phyloP scores from a whole-genome alignment of 305 asterid species.

The Rubia tinctorum region DNA sequence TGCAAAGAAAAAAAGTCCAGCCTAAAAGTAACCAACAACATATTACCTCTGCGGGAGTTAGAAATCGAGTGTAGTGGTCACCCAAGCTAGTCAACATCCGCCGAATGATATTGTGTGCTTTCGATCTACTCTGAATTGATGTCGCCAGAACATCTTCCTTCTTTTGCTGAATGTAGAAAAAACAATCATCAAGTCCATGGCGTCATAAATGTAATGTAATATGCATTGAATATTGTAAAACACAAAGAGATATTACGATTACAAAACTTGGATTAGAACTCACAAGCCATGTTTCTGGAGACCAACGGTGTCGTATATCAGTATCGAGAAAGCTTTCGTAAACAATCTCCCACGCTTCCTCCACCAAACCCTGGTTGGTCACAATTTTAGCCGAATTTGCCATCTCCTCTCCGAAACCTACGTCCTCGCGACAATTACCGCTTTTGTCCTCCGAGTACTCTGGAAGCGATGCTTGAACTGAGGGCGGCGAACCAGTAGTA shows the following conservation, averaged over 20 bases:
- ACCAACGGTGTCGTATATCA: slow-evolving; percentile 67
- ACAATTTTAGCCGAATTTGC: slow-evolving; percentile 28
- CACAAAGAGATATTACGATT: background rate
- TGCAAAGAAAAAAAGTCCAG: background rate
- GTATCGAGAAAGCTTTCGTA: slow-evolving; percentile 78
- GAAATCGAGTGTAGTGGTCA: slow-evolving; percentile 91
- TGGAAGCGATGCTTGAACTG: slow-evolving; percentile 14
- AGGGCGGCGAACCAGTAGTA: slow-evolving; percentile 27
- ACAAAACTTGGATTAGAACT: slow-evolving; percentile 12
- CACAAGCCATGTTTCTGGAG: slow-evolving; percentile 82
- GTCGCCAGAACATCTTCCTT: slow-evolving; percentile 63
- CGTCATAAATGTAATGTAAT: background rate
- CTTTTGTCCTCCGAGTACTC: slow-evolving; percentile 28
- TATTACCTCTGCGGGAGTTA: slow-evolving; percentile 76
- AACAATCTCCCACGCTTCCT: slow-evolving; percentile 96
- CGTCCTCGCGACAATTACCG: slow-evolving; percentile 48
- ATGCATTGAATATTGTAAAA: background rate
- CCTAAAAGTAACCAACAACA: slow-evolving; percentile 8
- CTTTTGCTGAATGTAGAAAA: slow-evolving; percentile 52
- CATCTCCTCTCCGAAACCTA: slow-evolving; percentile 24
- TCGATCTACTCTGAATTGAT: slow-evolving; percentile 65
- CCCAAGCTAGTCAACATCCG: slow-evolving; percentile 85
- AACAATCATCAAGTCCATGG: background rate
- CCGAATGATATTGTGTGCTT: slow-evolving; percentile 79
- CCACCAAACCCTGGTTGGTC: slow-evolving; percentile 77